Conservation (phyloP, 2,329 filamentous ascomycete species). For the Monilinia laxa region DNA sequence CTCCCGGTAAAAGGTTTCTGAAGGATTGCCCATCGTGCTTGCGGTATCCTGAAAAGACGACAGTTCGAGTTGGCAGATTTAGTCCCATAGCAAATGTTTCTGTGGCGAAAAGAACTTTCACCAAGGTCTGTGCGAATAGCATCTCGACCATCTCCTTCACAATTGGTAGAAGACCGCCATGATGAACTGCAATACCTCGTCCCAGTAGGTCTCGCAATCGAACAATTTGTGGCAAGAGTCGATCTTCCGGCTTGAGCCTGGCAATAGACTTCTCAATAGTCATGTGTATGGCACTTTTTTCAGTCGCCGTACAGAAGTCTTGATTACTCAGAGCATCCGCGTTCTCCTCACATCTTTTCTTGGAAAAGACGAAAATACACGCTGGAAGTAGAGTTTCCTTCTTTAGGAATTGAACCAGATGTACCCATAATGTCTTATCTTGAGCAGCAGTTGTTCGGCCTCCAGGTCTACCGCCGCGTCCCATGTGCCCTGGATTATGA, state of each 20-base stretch:
- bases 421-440: slow-evolving; percentile 95
- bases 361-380: slow-evolving; percentile 98
- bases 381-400: slow-evolving; percentile 85
- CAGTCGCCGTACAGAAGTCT: slow-evolving; percentile 87
- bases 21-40: slow-evolving; percentile 95
- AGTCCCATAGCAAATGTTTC: slow-evolving; percentile 99
- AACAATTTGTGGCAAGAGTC: slow-evolving; percentile 86
- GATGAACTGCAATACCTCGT: slow-evolving; percentile 91
- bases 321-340: slow-evolving; percentile 92
- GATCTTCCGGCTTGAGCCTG: slow-evolving; percentile 84
- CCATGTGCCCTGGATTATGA: slow-evolving; percentile 78
- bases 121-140: slow-evolving; percentile 87
- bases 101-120: slow-evolving; percentile 95
- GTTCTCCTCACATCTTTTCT: slow-evolving; percentile 96
- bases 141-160: slow-evolving; percentile 98
- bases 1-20: slow-evolving; percentile 85
- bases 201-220: slow-evolving; percentile 80
- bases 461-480: slow-evolving; percentile 78
- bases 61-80: slow-evolving; percentile 91
- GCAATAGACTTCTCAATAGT: slow-evolving; percentile 94
- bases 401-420: slow-evolving; percentile 85
- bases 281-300: slow-evolving; percentile 98
- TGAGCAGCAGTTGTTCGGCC: slow-evolving; percentile 88
- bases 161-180: slow-evolving; percentile 90
- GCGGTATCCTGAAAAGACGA: slow-evolving; percentile 94